Evolutionary conservation across 768 basidiomycete species (phyloP).

Genomic region (Lyophyllum decastes): DNA sequence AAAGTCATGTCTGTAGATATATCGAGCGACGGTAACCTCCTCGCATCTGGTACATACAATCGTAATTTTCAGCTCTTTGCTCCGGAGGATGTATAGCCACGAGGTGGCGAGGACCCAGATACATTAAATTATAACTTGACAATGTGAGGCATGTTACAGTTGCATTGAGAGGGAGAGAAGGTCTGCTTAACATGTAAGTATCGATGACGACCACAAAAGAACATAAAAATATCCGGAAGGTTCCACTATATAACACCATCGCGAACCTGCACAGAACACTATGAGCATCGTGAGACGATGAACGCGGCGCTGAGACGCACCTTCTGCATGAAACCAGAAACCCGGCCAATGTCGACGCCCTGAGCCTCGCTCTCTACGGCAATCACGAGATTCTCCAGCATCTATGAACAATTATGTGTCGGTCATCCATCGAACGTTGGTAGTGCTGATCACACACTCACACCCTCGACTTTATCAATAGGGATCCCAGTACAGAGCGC

Average conservation of each 20-base stretch:
- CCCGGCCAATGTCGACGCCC: constrained; percentile 79
- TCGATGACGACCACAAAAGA: constrained; percentile 13
- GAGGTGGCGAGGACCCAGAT: neutral
- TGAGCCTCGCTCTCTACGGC: constrained; percentile 89
- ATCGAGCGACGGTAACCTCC: constrained; percentile 75
- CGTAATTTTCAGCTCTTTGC: constrained; percentile 93
- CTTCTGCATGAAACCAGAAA: constrained; percentile 92
- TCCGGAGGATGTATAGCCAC: constrained; percentile 56
- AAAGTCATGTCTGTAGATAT: constrained; percentile 99
- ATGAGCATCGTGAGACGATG: neutral
- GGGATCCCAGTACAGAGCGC: constrained; percentile 86
- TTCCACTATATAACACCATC: constrained; percentile 56
- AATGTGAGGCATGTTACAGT: constrained; percentile 32
- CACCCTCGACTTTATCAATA: constrained; percentile 87
- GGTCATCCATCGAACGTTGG: neutral
- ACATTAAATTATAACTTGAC: constrained; percentile 12
- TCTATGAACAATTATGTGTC: constrained; percentile 39
- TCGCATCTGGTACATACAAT: constrained; percentile 91
- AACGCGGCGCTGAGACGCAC: constrained; percentile 33
- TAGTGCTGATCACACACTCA: constrained; percentile 40
- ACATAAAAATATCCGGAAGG: constrained; percentile 14
- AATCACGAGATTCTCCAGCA: constrained; percentile 81
- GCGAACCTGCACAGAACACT: constrained; percentile 42
- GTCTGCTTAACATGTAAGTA: constrained; percentile 8
- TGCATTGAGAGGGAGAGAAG: constrained; percentile 17